Evolutionary conservation across 371 early-diverging fungal species (phyloP).

Genomic region (Globomyces sp.): DNA sequence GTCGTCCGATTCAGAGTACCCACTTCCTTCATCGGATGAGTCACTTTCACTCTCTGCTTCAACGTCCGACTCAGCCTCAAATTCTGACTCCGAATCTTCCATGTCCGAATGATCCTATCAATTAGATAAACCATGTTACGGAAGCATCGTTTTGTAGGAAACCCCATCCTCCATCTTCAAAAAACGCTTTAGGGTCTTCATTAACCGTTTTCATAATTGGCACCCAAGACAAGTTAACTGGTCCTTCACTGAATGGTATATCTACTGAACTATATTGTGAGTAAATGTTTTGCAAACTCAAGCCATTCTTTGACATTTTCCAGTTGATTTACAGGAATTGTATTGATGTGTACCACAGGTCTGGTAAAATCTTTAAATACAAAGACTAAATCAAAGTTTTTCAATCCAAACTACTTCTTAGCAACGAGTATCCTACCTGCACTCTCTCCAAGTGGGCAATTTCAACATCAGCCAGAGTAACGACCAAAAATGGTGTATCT

Average conservation of each 20-base stretch:
- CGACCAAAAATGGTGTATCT: conserved; percentile 95
- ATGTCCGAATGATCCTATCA: conserved; percentile 6
- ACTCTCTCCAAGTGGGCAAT: conserved; percentile 98
- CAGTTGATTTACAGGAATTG: conserved; percentile 92
- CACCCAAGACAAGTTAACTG: conserved; percentile 97
- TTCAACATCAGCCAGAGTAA: conserved; percentile 96
- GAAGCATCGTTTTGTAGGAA: conserved; percentile 70
- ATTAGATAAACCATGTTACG: conserved; percentile 35
- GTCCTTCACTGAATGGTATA: conserved; percentile 95
- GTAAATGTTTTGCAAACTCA: conserved; percentile 57
- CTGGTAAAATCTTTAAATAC: conserved; percentile 94
- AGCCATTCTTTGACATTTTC: conserved; percentile 98
- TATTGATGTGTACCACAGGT: conserved; percentile 93
- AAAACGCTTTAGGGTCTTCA: conserved; percentile 96
- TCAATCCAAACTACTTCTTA: conserved; percentile 79
- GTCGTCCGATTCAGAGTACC: conserved; percentile 27
- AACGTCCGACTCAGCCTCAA: conserved; percentile 14
- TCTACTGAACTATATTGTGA: conserved; percentile 74
- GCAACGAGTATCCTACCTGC: conserved; percentile 35
- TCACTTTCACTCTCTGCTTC: conserved; percentile 26
- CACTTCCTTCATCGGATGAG: conserved; percentile 28
- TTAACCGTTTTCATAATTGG: conserved; percentile 98
- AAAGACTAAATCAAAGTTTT: conserved; percentile 99
- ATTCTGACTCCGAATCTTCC: conserved; percentile 14
- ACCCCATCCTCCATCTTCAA: conserved; percentile 95